Percentiles rank a stretch among this genome's conserved stretches.
These are phyloP conservation scores for Fusarium verrucosum DNA, from an alignment of 2,329 filamentous ascomycete genomes.

Conservation along the genomic window DNA sequence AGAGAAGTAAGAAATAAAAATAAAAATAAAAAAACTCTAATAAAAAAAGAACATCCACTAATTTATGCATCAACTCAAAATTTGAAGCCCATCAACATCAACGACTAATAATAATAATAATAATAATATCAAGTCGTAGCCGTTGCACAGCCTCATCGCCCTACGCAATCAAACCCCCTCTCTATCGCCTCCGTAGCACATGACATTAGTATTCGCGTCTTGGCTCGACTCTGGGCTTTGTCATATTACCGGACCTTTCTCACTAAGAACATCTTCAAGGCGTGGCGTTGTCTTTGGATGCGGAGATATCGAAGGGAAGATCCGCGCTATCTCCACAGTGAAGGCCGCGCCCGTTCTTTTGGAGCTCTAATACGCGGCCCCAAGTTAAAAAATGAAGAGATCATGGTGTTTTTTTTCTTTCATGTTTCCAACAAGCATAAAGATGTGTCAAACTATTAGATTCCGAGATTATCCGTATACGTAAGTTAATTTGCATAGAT, in stretches of 20 bases:
- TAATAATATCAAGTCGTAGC: slow-evolving; percentile 13
- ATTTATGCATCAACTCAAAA: not conserved
- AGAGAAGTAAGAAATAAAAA: no score
- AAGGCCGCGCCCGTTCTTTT: no score
- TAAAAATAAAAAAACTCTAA: no score
- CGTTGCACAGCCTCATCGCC: slow-evolving; percentile 43
- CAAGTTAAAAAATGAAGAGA: not conserved
- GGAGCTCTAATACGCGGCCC: no score
- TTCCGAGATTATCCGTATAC: slow-evolving; percentile 1
- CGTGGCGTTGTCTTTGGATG: slow-evolving; percentile 12
- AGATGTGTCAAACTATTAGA: not conserved
- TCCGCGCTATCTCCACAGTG: slow-evolving; percentile 4
- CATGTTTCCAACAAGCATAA: not conserved
- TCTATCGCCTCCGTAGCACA: slow-evolving; percentile 18
- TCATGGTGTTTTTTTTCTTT: not conserved
- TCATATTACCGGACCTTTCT: not conserved
- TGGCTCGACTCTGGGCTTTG: slow-evolving; percentile 20
- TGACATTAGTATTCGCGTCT: slow-evolving; percentile 26
- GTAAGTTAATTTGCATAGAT: not conserved
- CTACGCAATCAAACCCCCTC: slow-evolving; percentile 46
- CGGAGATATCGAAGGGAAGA: not conserved
- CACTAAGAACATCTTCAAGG: not conserved
- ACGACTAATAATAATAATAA: not conserved
- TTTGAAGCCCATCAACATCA: not conserved
- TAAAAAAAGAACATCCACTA: not conserved